Evolutionary conservation across 192 early-diverging fungal species (phyloP), one percentile per base, ranked within the genome.

Genomic region (Lunasporangiospora selenospora): DNA sequence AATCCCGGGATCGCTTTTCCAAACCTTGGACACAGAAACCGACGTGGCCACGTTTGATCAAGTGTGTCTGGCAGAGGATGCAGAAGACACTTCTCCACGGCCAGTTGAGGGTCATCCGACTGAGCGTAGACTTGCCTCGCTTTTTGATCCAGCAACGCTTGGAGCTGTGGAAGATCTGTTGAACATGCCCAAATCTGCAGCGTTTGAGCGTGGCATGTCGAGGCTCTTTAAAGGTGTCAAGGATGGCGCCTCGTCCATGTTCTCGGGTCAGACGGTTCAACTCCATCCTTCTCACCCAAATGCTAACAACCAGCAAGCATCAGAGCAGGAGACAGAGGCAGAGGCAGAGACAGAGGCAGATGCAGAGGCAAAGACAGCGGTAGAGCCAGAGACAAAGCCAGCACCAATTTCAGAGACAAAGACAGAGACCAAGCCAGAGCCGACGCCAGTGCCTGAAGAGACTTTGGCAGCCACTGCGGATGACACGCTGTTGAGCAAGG

Each of bases 111-210:
- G 44, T 26, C 42, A 21, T 13, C 37, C 37, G 11, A 53, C 47
- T 16, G 69, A 63, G 29, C 69, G 69, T 38, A 47, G 69, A 0
- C 39, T 73, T 1, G 61, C 59, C 0, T 73, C 67, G 3, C 29
- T 73, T 1, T 31, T 73, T 9, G 69, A 73, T 40, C 54, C 59
- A 3, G 48, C 54, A 10, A 73, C 69, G 10, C 36, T 73, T 12
- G 62, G 69, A 9, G 69, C 69, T 2, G 55, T 73, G 2, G 69
- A 73, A 29, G 69, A 73, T 23, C 43, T 73, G 2, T 19, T 73
- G 33, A 62, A 62, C 21, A 73, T 73, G 69, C 69, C 69, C 29
- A 73, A 63, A 29, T 73, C 69, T 6, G 69, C 69, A 0, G 69
- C 69, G 0, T 73, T 73, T 36, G 69, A 73, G 13, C n/a, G 69